These are phyloP conservation scores for Claviceps maximensis DNA, from an alignment of 2,329 filamentous ascomycete genomes.

Conservation along the genomic window DNA sequence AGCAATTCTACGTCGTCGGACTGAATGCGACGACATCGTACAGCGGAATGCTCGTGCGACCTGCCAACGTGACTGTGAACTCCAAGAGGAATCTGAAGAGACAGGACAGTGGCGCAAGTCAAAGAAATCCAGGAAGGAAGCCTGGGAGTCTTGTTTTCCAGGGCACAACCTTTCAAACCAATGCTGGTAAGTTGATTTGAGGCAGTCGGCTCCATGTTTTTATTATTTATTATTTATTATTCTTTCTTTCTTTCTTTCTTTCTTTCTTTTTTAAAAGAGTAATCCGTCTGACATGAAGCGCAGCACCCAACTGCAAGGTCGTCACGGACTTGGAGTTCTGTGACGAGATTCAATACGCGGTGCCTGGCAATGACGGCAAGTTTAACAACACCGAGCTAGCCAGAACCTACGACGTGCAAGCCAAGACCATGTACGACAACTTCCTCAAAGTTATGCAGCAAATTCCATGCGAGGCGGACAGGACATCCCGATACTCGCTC, in stretches of 20 bases:
- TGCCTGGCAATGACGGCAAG: constrained; percentile 61
- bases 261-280: no score
- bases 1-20: constrained; percentile 74
- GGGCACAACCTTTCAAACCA: constrained; percentile 62
- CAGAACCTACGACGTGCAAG: constrained; percentile 65
- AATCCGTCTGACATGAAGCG: neutral
- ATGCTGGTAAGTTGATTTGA: constrained; percentile 45
- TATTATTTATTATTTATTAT: no score
- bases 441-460: constrained; percentile 76
- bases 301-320: constrained; percentile 71
- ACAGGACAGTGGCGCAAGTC: constrained; percentile 16
- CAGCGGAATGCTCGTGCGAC: constrained; percentile 57
- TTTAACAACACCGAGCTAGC: constrained; percentile 51
- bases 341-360: constrained; percentile 76
- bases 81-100: constrained; percentile 25
- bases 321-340: constrained; percentile 84
- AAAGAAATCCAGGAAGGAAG: constrained; percentile 21
- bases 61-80: constrained; percentile 34
- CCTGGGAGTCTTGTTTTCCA: constrained; percentile 67
- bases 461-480: constrained; percentile 67
- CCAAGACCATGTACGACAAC: constrained; percentile 53
- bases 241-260: neutral
- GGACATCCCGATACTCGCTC: constrained; percentile 68
- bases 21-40: constrained; percentile 64
- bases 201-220: no score